A percentile compares a stretch with the other conserved stretches of the same genome.
Conservation (phyloP, 176 grass and related monocot species). For the Musa schizocarpa region DNA sequence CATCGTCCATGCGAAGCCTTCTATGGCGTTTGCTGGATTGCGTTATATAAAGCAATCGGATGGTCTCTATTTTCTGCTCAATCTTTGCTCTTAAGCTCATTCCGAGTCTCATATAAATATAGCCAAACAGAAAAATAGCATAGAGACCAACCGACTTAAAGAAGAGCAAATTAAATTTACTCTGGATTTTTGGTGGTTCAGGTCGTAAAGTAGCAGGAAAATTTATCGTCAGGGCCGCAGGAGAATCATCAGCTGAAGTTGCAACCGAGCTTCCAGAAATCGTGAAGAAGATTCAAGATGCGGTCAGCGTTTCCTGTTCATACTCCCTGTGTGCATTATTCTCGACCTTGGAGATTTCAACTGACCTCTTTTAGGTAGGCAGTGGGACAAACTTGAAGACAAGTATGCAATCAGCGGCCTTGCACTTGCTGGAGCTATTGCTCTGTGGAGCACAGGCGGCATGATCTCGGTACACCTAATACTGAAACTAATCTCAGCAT, state of each 20-base stretch:
- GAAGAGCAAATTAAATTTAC: neutral
- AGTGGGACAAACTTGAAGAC: constrained; percentile 88
- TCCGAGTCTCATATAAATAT: no score
- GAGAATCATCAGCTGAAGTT: constrained; percentile 40
- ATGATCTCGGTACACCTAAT: constrained; percentile 51
- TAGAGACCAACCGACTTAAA: no score
- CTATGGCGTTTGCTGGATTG: no score
- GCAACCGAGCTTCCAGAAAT: constrained; percentile 57
- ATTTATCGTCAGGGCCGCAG: constrained; percentile 55
- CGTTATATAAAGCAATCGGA: no score
- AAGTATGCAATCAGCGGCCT: constrained; percentile 72
- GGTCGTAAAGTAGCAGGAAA: constrained; percentile 63
- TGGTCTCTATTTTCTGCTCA: no score
- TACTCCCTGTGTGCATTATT: neutral
- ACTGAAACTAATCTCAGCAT: neutral
- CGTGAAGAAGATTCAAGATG: constrained; percentile 47
- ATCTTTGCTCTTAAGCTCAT: no score
- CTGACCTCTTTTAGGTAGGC: neutral
- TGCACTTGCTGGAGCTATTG: constrained; percentile 43
- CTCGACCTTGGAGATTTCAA: neutral
- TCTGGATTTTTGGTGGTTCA: constrained; percentile 6
- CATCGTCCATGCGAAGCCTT: no score
- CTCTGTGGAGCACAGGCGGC: constrained; percentile 65
- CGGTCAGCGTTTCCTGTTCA: constrained; percentile 33
- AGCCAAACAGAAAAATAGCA: no score